Conservation (phyloP, 768 basidiomycete species). For the Chalciporus pseudorubinellus region DNA sequence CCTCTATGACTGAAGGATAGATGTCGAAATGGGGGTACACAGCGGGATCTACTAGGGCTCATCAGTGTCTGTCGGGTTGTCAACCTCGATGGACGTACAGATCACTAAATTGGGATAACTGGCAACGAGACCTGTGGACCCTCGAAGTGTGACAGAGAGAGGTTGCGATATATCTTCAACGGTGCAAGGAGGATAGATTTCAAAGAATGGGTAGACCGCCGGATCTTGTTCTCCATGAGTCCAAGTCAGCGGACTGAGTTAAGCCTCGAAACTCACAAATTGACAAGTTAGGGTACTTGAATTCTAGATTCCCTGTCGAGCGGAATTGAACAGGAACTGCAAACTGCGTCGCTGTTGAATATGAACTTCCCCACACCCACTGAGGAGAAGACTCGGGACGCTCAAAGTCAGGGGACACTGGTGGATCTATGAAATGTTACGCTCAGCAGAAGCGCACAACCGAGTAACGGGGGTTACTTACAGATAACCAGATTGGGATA, state of each 20-base stretch:
- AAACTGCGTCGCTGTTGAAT: neutral
- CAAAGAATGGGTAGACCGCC: constrained; percentile 39
- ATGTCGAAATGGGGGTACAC: constrained; percentile 43
- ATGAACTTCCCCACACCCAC: constrained; percentile 13
- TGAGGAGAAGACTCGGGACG: neutral
- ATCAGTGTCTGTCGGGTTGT: constrained; percentile 7
- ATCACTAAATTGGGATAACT: constrained; percentile 37
- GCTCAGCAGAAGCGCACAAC: neutral
- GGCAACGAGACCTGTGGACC: constrained; percentile 1
- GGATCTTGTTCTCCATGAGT: constrained; percentile 32
- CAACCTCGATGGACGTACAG: constrained; percentile 26
- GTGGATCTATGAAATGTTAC: constrained; percentile 30
- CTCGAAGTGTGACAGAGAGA: neutral
- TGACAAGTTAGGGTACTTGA: constrained; percentile 12
- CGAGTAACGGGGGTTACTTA: constrained; percentile 13
- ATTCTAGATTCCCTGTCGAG: constrained; percentile 7
- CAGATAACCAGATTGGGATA: constrained; percentile 33
- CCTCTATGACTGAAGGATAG: constrained; percentile 29
- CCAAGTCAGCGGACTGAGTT: neutral
- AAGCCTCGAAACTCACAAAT: constrained; percentile 17
- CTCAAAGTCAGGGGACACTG: constrained; percentile 28
- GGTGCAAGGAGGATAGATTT: constrained; percentile 38
- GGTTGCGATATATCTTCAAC: neutral
- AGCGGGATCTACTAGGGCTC: constrained; percentile 31
- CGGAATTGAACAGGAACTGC: constrained; percentile 6